Percentiles rank a stretch among this genome's conserved stretches.
Conservation (phyloP, 1,284 basidiomycete species). For the Apiotrichum veenhuisii region DNA sequence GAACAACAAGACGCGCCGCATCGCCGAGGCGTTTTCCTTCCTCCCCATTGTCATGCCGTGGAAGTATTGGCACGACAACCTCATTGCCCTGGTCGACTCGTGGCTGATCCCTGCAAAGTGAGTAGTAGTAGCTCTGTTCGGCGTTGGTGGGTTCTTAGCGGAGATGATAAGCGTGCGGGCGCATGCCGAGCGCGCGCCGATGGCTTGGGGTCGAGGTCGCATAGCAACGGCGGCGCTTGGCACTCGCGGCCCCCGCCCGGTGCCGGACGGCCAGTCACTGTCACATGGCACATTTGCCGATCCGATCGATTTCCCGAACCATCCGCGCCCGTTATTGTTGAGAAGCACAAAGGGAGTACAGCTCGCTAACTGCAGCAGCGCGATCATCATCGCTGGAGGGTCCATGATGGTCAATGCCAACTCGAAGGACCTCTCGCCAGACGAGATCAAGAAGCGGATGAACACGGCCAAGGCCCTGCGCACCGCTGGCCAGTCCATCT, state of each 20-base stretch:
- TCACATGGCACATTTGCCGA: too few species aligned
- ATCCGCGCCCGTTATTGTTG: too few species aligned
- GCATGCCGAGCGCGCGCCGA: background rate
- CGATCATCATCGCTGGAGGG: constrained; percentile 35
- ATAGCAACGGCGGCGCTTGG: too few species aligned
- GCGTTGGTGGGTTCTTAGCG: too few species aligned
- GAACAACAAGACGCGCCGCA: background rate
- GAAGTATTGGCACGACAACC: constrained; percentile 9
- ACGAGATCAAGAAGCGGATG: constrained; percentile 1
- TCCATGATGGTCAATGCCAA: constrained; percentile 14
- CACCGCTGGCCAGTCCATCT: constrained; percentile 29
- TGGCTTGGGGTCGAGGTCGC: too few species aligned
- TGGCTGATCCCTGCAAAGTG: constrained; percentile 23
- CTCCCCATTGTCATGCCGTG: constrained; percentile 14
- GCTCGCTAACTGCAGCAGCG: constrained; percentile 14
- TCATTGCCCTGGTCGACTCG: constrained; percentile 16
- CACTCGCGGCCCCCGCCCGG: too few species aligned
- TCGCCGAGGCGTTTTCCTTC: background rate
- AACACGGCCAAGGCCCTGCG: constrained; percentile 20
- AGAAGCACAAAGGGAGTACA: too few species aligned
- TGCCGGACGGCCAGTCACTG: too few species aligned
- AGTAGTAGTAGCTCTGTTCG: too few species aligned
- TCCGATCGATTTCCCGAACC: too few species aligned
- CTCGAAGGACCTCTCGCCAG: background rate
- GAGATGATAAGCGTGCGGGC: background rate